phyloP scores from a whole-genome alignment of 352 stramenopile species.

The Phytophthora tubulina region DNA sequence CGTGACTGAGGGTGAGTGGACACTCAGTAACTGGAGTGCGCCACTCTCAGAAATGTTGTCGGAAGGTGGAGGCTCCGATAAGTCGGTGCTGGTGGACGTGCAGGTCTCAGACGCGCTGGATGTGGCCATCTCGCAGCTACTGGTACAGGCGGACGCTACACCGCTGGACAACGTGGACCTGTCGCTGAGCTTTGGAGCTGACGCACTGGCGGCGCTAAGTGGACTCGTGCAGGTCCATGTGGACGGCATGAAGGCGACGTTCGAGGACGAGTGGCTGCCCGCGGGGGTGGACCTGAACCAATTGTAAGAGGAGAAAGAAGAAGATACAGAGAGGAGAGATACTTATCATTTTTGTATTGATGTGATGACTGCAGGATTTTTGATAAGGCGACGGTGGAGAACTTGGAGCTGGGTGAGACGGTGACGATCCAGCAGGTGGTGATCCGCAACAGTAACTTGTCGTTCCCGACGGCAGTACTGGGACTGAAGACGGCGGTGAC shows the following conservation, averaged over 20 bases:
- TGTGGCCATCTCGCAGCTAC: constrained; percentile 29
- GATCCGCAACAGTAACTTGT: constrained; percentile 54
- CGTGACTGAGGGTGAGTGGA: constrained; percentile 37
- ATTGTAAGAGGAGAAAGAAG: constrained; percentile 38
- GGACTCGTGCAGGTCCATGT: constrained; percentile 49
- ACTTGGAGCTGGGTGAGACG: constrained; percentile 44
- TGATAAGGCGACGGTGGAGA: constrained; percentile 45
- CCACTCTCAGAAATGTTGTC: constrained; percentile 31
- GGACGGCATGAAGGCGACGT: constrained; percentile 51
- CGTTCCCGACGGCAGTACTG: constrained; percentile 58
- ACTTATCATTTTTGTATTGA: constrained; percentile 2
- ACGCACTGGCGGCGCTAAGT: constrained; percentile 36
- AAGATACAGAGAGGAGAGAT: not conserved
- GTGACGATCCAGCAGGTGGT: constrained; percentile 53
- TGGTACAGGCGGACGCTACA: constrained; percentile 26
- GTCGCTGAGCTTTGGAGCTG: constrained; percentile 27
- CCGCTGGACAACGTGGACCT: constrained; percentile 28
- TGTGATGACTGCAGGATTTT: constrained; percentile 48
- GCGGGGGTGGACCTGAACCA: constrained; percentile 39
- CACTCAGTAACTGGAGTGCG: constrained; percentile 42
- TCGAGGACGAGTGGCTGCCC: constrained; percentile 53
- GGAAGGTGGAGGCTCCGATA: constrained; percentile 4
- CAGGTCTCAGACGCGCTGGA: constrained; percentile 35
- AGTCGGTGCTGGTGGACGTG: constrained; percentile 37
- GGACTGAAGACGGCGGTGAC: constrained; percentile 38